Evolutionary conservation across 1,284 basidiomycete genomes (phyloP).

Genomic region (Golubevia sp.): DNA sequence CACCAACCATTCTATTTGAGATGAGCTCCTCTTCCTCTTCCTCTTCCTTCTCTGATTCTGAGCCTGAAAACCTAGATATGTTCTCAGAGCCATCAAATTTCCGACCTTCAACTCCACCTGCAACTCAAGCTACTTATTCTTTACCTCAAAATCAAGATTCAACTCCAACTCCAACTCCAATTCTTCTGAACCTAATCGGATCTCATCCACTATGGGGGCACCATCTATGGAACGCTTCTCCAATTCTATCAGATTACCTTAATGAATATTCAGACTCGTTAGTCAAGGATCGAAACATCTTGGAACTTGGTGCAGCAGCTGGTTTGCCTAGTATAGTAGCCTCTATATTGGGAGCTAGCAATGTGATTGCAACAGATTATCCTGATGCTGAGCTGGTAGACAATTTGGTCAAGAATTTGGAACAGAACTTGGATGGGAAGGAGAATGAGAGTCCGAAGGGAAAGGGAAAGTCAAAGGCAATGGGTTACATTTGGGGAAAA

Average conservation of each 20-base stretch:
- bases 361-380: conserved; percentile 55
- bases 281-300: conserved; percentile 26
- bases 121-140: conserved; percentile 31
- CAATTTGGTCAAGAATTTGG: conserved; percentile 37
- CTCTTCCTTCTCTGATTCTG: too few relatives aligned
- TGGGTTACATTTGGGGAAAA: conserved; percentile 54
- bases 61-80: conserved; percentile 21
- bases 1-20: too few relatives aligned
- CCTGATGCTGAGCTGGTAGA: conserved; percentile 49
- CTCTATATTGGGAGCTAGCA: conserved; percentile 17
- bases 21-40: too few relatives aligned
- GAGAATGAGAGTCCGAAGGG: conserved; percentile 12
- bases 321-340: conserved; percentile 33
- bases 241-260: conserved; percentile 45
- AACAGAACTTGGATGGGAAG: conserved; percentile 21
- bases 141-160: conserved; percentile 7
- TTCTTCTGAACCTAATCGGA: conserved; percentile 44
- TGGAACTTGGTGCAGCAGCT: conserved; percentile 56
- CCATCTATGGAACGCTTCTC: conserved; percentile 56
- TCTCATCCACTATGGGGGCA: conserved; percentile 57
- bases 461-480: conserved; percentile 5
- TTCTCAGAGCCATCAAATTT: conserved; percentile 54
- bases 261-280: conserved; percentile 23
- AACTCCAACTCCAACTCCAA: conserved; percentile 12
- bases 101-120: conserved; percentile 51